A percentile compares a stretch with the other conserved stretches of the same genome.
Evolutionary conservation across 495 filamentous ascomycete species (phyloP).

Genomic region (Neurospora africana): DNA sequence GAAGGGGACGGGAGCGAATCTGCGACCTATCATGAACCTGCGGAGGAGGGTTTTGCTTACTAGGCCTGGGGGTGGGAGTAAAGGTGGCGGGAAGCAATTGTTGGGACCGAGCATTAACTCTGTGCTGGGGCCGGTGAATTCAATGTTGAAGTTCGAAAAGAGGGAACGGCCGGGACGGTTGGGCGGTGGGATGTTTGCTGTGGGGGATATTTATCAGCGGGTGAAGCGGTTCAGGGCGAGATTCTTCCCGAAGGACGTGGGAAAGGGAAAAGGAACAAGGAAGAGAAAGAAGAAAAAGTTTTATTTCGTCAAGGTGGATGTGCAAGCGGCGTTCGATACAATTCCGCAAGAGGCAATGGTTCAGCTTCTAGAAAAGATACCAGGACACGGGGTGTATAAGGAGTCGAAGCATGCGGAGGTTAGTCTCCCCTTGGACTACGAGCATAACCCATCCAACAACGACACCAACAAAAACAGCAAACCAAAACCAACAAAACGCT

Average conservation of each 20-base stretch:
- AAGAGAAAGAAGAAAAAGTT: slow-evolving; percentile 10
- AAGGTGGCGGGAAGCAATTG: slow-evolving; percentile 15
- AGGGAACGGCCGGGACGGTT: slow-evolving; percentile 42
- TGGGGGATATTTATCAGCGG: slow-evolving; percentile 69
- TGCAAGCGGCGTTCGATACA: slow-evolving; percentile 87
- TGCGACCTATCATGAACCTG: slow-evolving; percentile 82
- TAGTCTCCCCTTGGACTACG: not conserved
- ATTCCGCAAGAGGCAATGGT: slow-evolving; percentile 77
- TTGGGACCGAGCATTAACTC: slow-evolving; percentile 73
- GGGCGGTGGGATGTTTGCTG: slow-evolving; percentile 68
- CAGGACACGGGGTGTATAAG: slow-evolving; percentile 57
- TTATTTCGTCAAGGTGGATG: slow-evolving; percentile 89
- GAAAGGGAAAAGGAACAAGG: not conserved
- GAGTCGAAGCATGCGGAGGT: slow-evolving; percentile 67
- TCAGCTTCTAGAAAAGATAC: slow-evolving; percentile 49
- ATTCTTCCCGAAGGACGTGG: no score
- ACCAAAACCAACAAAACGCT: slow-evolving; percentile 43
- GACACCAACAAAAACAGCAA: slow-evolving; percentile 6
- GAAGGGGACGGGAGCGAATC: slow-evolving; percentile 34
- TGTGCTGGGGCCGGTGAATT: slow-evolving; percentile 62
- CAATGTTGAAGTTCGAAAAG: slow-evolving; percentile 70
- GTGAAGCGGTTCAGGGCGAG: slow-evolving; percentile 56
- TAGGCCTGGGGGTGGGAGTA: slow-evolving; percentile 3
- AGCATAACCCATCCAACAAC: slow-evolving; percentile 25
- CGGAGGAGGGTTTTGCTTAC: slow-evolving; percentile 48